Evolutionary conservation across 2,329 filamentous ascomycete genomes (phyloP), one percentile per base, ranked within the genome.

Genomic region (Colletotrichum destructivum): DNA sequence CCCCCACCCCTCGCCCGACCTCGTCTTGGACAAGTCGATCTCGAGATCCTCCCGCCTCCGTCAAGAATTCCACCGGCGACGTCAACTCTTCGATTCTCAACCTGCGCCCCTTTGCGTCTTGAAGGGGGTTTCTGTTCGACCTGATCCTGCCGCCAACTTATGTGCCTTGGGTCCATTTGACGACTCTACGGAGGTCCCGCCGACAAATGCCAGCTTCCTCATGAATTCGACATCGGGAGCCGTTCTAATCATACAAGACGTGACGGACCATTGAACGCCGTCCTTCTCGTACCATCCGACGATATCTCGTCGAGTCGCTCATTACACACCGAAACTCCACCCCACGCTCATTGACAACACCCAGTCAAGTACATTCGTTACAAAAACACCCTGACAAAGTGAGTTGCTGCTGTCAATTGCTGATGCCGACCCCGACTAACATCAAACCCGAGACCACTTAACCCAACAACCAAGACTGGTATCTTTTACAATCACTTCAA

Each of bases 311-410:
- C 73, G 49, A 73, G 73, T 74, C 73, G 51, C 73, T 74, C 73
- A 73, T 74, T 74, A 65, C 47, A 69, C 15, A 56, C 38, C 16
- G 40, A 72, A 56, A 11, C 26, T 62, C 79, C 78, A 73, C 76
- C 8, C 46, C 47, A 86, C 87, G 79, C 82, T 88, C 85, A 78
- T 89, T 88, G 84, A 86, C 83, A 83, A 75, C 79, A 38, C 77
- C 79, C 80, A 84, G 87, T 89, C 88, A 89, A 88, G 84, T 88
- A 88, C 88, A 88, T 83, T 90, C 88, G 84, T 88, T 89, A 76
- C 76, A 81, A 79, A 35, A 77, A 77, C 75, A 77, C 79, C 82
- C 85, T 88, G 86, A 88, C 86, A 68, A 57, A 65, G 66, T 75
- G 62, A 69, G 73, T 75, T 35, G 21, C 35, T 44, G 49, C 35